Base-by-base conservation (phyloP, 2,329 filamentous ascomycete species). In the Ophiocordyceps camponoti-leonardi region DNA sequence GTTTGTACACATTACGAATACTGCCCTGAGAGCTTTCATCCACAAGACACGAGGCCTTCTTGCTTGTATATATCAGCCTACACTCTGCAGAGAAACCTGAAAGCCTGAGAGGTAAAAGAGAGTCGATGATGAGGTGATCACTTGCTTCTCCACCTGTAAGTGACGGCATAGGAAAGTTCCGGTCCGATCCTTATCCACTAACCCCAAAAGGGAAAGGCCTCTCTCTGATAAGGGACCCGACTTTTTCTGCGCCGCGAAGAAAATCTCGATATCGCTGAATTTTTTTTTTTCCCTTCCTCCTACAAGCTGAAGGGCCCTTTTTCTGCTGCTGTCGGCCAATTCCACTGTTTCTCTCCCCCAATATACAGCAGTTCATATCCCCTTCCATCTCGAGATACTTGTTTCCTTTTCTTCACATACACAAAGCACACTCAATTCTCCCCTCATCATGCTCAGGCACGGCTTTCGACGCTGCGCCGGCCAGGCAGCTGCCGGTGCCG, bases 391-490 rank as follows among this genome's bases (percentile, higher is more conserved):
- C 6, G 18, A 7, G 18, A 16, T 16, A 4, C n/a, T n/a, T 37
- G 35, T 37, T 18, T 6, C 2, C 16, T 10, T n/a, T 18, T 4
- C 14, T 10, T 39, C 28, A 1, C 42, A 8, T 18, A 28, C 26
- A 26, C 8, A 26, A 26, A 26, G 23, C 14, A 16, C 22, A 16
- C 22, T 47, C 16, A 19, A 6, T 2, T 4, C 20, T 39, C 40
- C 20, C 23, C 37, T 20, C 49, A 59, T 7, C 22, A 53, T 65
- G 62, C 61, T 63, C 49, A 56, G 62, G 50, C 58, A 61, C 50
- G 60, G 62, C 49, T 52, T 67, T 43, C 57, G 62, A 49, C 62
- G 63, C 50, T 66, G 62, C 54, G 62, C 61, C 54, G 54, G 53
- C 49, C 52, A 63, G 53, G 60, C 62, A 48, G 56, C 58, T 48